Conservation (phyloP, 2,329 filamentous ascomycete genomes). For the Lecanicillium sp. region DNA sequence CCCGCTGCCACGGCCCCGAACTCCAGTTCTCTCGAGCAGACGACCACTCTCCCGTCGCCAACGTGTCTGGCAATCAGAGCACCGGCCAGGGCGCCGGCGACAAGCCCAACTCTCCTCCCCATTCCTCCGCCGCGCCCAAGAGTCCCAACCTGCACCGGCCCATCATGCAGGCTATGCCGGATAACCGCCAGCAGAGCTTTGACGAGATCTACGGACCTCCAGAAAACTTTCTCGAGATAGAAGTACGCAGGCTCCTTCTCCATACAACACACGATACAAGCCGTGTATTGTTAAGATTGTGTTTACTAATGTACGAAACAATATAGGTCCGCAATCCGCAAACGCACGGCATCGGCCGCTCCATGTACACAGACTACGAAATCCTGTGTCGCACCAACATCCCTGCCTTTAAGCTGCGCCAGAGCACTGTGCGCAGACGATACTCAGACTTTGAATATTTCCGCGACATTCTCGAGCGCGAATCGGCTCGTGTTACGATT, state of each 20-base stretch:
- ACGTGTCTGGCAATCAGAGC: conserved; percentile 33
- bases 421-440: conserved; percentile 78
- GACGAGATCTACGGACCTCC: conserved; percentile 98
- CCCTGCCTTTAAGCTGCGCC: conserved; percentile 92
- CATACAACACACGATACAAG: background rate
- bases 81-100: conserved; percentile 22
- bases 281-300: conserved; percentile 1
- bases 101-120: conserved; percentile 8
- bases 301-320: background rate
- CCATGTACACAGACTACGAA: conserved; percentile 99
- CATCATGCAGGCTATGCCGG: conserved; percentile 58
- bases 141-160: conserved; percentile 35
- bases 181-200: conserved; percentile 84
- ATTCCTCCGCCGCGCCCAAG: conserved; percentile 17
- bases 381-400: conserved; percentile 98
- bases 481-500: conserved; percentile 89
- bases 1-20: no score
- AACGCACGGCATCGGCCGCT: conserved; percentile 87
- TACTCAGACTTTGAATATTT: conserved; percentile 99
- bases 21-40: no score
- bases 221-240: conserved; percentile 98
- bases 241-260: conserved; percentile 52
- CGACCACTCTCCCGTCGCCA: conserved; percentile 24
- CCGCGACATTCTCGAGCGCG: conserved; percentile 93
- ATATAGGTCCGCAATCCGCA: conserved; percentile 80